These are phyloP conservation scores for Candida neerlandica DNA, from an alignment of 1,139 yeast species.

Conservation along the genomic window DNA sequence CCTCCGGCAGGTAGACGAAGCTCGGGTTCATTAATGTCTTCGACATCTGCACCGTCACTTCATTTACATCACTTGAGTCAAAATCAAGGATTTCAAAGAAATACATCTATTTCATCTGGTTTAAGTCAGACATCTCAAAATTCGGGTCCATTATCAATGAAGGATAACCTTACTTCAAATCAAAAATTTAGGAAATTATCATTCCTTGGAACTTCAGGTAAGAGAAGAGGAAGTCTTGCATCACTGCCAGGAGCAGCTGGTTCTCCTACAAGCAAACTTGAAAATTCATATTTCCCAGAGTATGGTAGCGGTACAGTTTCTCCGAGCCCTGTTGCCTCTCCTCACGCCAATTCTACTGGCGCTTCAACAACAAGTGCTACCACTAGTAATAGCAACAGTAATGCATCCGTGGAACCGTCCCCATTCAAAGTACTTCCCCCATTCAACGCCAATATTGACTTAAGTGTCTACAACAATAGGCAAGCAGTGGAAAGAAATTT, in stretches of 20 bases:
- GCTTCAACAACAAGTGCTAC: not conserved
- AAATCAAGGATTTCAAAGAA: conserved; percentile 14
- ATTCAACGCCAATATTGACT: conserved; percentile 28
- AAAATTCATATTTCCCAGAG: conserved; percentile 14
- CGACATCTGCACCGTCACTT: conserved; percentile 4
- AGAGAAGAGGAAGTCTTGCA: conserved; percentile 10
- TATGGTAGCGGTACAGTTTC: not conserved
- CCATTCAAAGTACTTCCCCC: conserved; percentile 8
- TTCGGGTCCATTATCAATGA: not conserved
- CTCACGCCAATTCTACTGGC: not conserved
- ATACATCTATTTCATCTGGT: conserved; percentile 9
- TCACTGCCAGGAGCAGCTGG: conserved; percentile 9
- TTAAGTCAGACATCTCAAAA: conserved; percentile 7
- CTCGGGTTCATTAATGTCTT: conserved; percentile 12
- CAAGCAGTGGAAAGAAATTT: conserved; percentile 26
- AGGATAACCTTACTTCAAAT: not conserved
- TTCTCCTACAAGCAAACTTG: conserved; percentile 4
- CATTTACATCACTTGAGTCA: conserved; percentile 7
- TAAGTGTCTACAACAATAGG: conserved; percentile 28
- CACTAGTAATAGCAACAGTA: not conserved
- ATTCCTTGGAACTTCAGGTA: conserved; percentile 9
- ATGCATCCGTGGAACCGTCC: not conserved
- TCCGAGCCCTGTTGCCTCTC: not conserved
- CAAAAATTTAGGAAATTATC: conserved; percentile 16
- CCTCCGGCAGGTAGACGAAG: conserved; percentile 10